Percentiles rank a stretch among this genome's conserved stretches.
These are phyloP conservation scores for Juncus effusus DNA, from an alignment of 176 grass and related monocot genomes.

Conservation along the genomic window DNA sequence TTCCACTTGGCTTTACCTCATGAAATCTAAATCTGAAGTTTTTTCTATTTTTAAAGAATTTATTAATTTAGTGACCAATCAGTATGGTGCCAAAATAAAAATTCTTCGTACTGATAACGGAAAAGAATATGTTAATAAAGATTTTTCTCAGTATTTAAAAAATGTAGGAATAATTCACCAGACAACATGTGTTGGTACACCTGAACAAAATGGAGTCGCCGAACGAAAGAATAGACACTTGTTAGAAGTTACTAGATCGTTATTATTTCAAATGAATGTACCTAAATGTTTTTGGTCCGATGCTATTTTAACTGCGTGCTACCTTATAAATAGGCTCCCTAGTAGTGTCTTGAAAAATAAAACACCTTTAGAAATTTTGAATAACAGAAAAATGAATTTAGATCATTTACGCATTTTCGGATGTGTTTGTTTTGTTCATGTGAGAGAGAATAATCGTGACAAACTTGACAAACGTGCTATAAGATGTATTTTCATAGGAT, in stretches of 20 bases:
- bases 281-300: no score
- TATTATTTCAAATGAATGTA: no score
- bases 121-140: neutral
- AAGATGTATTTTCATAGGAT: constrained; percentile 7
- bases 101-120: neutral
- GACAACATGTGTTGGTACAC: neutral
- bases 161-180: no score
- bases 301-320: neutral
- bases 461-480: neutral
- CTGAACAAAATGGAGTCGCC: constrained; percentile 1
- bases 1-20: neutral
- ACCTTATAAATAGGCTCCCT: constrained; percentile 9
- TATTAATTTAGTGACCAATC: no score
- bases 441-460: neutral
- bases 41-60: no score
- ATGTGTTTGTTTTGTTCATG: no score
- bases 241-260: neutral
- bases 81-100: no score
- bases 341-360: neutral
- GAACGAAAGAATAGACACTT: constrained; percentile 12
- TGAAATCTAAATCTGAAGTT: neutral
- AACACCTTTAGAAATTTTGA: neutral
- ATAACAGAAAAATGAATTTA: neutral
- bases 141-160: neutral
- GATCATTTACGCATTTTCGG: neutral